These are phyloP conservation scores for Zostera marina DNA, from an alignment of 116 monocot genomes.

Conservation along the genomic window DNA sequence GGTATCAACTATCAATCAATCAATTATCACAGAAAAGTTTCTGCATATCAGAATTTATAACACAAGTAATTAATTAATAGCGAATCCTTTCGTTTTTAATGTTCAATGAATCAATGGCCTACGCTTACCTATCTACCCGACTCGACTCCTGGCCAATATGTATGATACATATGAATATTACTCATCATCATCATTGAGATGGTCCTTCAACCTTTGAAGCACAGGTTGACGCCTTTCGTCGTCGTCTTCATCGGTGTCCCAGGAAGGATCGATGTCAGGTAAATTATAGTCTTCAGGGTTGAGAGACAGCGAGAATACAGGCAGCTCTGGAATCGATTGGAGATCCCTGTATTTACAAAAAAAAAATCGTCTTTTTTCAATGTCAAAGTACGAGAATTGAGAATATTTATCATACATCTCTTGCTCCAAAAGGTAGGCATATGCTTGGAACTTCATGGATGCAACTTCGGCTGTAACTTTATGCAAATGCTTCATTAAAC, in stretches of 20 bases:
- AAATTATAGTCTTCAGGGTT: conserved; percentile 45
- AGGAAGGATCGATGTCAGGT: conserved; percentile 35
- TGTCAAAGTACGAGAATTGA: not conserved
- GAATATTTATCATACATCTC: conserved; percentile 24
- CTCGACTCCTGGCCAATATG: too few relatives aligned
- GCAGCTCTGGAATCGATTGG: conserved; percentile 53
- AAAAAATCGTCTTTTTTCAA: not conserved
- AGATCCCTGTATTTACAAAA: conserved; percentile 17
- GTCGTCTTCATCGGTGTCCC: too few relatives aligned
- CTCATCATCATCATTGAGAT: conserved; percentile 41
- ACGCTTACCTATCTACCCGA: not conserved
- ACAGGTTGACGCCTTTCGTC: conserved; percentile 24
- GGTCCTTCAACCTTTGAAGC: conserved; percentile 43
- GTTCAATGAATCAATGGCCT: too few relatives aligned
- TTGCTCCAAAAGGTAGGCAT: conserved; percentile 53
- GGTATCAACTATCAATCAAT: too few relatives aligned
- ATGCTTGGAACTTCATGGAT: conserved; percentile 47
- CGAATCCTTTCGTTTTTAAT: too few relatives aligned
- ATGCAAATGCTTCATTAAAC: conserved; percentile 63
- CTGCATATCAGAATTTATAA: too few relatives aligned
- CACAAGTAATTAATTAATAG: too few relatives aligned
- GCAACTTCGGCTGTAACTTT: conserved; percentile 58
- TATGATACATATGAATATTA: not conserved
- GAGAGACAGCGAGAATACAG: conserved; percentile 59
- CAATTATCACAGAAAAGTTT: too few relatives aligned